phyloP scores from a whole-genome alignment of 2,329 filamentous ascomycete species.

The Akanthomyces dipterigenus region DNA sequence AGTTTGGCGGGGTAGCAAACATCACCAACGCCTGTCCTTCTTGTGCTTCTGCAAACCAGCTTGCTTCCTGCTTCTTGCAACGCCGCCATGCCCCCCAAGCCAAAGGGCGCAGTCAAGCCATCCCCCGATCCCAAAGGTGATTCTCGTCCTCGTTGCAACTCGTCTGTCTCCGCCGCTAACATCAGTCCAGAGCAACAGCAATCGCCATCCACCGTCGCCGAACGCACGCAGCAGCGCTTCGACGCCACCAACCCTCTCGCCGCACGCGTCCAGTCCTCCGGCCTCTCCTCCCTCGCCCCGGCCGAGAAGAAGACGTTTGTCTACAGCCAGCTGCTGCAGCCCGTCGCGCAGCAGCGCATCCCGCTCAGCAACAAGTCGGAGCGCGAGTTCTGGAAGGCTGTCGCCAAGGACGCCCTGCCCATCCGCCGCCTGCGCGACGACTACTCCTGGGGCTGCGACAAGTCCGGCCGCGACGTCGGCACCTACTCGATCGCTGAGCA shows the following conservation, averaged over 20 bases:
- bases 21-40: background rate
- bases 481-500: constrained; percentile 42
- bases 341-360: constrained; percentile 30
- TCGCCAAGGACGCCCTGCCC: constrained; percentile 46
- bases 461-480: constrained; percentile 41
- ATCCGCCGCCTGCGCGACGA: constrained; percentile 35
- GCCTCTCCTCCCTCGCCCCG: constrained; percentile 37
- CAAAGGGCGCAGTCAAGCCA: constrained; percentile 11
- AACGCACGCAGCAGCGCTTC: constrained; percentile 41
- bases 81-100: constrained; percentile 11
- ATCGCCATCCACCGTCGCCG: constrained; percentile 35
- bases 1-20: constrained; percentile 9
- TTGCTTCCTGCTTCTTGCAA: background rate
- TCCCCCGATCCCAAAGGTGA: constrained; percentile 3
- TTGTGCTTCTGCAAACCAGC: background rate
- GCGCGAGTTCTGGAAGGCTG: constrained; percentile 51
- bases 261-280: constrained; percentile 34
- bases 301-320: constrained; percentile 44
- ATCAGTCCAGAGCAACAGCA: background rate
- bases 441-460: constrained; percentile 46
- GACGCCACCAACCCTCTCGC: constrained; percentile 45
- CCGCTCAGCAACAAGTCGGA: constrained; percentile 40
- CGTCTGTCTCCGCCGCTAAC: background rate
- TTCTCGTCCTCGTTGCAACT: background rate
- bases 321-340: constrained; percentile 39